Evolutionary conservation across 2,329 filamentous ascomycete genomes (phyloP), one percentile per base, ranked within the genome.

Genomic region (Xylaria hypoxylon): DNA sequence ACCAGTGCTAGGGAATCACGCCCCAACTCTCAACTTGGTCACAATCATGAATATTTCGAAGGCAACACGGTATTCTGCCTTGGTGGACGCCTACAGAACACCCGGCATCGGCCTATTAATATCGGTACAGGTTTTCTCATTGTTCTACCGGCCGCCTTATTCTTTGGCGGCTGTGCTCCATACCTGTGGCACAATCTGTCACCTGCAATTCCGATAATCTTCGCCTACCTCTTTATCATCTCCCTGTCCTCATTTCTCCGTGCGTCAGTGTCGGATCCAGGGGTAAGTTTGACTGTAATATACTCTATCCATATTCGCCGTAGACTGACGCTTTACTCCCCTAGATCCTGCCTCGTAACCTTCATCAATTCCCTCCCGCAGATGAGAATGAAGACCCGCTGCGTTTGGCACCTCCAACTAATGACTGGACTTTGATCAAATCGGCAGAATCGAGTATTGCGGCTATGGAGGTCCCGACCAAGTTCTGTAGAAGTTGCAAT

Each of bases 401-500:
- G 44, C 87, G 89, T 40, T 81, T 96, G 48, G 93, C 92, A 0
- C 95, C 94, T 19, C 89, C 94, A 1, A 96, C 92, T 6, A 98
- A 93, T 58, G 94, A 97, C 78, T 99, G 96, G 96, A 92, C 92
- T 7, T 88, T 97, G 82, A 92, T 98, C 72, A 92, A 94, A 75
- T 92, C 93, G 10, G 88, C 91, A 42, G 90, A 90, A 66, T 89
- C 84, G 45, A 83, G 88, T 10, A 91, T 92, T 35, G 91, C 94
- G 8, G 94, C 94, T 5, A 97, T 99, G 93, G 96, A 99, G 78
- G 94, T 99, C 1, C 96, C 96, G 0, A 94, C 95, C 68, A 98
- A 99, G 81, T 97, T 97, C 81, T 99, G 96, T 86, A 95, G 94
- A 77, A 97, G 94, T 19, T 99, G 96, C 84, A 94, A 94, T 75